Conservation (phyloP, 306 rosid species). For the Dicorynia guianensis region DNA sequence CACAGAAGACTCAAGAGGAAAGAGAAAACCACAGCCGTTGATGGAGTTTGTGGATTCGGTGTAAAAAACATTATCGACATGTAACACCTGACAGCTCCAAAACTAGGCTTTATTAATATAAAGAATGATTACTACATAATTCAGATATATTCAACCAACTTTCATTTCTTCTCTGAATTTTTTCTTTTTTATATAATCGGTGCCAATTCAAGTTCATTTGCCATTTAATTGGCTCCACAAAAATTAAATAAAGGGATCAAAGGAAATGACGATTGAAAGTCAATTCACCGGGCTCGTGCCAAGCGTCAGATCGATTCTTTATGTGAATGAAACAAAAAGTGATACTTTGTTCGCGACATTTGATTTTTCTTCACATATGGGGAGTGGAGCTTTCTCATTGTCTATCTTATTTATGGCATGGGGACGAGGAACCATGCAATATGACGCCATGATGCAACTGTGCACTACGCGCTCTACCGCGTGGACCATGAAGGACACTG, state of each 20-base stretch:
- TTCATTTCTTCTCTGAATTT: neutral
- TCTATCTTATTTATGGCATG: no score
- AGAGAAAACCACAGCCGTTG: no score
- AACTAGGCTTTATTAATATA: no score
- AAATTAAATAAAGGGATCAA: neutral
- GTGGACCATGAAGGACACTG: conserved; percentile 13
- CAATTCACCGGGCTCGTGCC: conserved; percentile 3
- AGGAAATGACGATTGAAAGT: neutral
- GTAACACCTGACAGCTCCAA: no score
- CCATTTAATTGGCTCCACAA: neutral
- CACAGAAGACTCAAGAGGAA: no score
- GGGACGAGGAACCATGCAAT: no score
- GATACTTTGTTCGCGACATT: neutral
- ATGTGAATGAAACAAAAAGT: neutral
- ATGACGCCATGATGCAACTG: neutral
- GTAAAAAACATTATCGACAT: no score
- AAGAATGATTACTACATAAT: no score
- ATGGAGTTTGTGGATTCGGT: no score
- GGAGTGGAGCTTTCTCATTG: no score
- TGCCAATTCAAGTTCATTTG: neutral
- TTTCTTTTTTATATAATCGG: neutral
- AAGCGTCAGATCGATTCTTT: conserved; percentile 24
- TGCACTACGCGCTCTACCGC: conserved; percentile 35
- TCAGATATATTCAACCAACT: neutral
- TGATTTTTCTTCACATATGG: no score